Evolutionary conservation across 306 rosid species (phyloP).

Genomic region (Cucurbita maxima): DNA sequence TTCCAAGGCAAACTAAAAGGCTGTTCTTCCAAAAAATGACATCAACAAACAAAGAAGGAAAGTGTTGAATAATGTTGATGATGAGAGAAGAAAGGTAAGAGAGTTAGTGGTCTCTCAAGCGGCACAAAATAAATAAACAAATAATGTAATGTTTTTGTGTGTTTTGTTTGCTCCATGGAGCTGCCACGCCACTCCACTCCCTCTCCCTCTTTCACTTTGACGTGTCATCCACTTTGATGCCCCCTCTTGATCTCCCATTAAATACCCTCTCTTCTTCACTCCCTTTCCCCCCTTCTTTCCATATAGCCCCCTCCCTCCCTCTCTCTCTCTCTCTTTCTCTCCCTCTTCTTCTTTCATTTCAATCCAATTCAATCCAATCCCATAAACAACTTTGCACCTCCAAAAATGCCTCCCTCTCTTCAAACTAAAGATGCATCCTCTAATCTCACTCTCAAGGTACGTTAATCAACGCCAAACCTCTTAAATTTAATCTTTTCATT

Average conservation of each 20-base stretch:
- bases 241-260: constrained; percentile 19
- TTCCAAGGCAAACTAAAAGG: no score
- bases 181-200: constrained; percentile 34
- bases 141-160: background rate
- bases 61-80: no score
- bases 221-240: constrained; percentile 31
- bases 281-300: background rate
- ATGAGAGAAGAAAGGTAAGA: no score
- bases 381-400: background rate
- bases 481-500: no score
- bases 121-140: background rate
- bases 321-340: constrained; percentile 3
- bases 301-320: background rate
- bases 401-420: constrained; percentile 10
- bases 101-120: background rate
- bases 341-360: constrained; percentile 7
- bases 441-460: constrained; percentile 62
- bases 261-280: constrained; percentile 24
- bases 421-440: constrained; percentile 4
- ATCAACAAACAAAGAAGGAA: no score
- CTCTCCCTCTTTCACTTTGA: constrained; percentile 26
- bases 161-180: constrained; percentile 7
- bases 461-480: background rate
- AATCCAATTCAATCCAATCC: no score
- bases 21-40: no score